These are phyloP conservation scores for Citrus cavaleriei DNA, from an alignment of 345 rosid genomes.

Conservation along the genomic window DNA sequence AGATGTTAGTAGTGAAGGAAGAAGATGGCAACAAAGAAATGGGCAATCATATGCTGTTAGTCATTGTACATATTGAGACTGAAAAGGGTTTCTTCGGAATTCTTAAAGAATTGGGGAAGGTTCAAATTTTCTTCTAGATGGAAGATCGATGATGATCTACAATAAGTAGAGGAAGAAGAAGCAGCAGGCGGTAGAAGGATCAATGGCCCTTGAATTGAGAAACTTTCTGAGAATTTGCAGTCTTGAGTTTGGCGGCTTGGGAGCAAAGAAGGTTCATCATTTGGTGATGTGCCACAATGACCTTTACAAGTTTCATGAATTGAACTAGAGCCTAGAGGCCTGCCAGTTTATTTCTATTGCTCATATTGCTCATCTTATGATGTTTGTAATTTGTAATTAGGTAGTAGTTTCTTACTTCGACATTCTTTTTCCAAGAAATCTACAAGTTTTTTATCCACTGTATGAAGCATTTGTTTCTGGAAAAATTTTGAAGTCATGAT, in stretches of 20 bases:
- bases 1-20: not conserved
- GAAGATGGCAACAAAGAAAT: conserved; percentile 9
- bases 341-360: not conserved
- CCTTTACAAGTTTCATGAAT: not conserved
- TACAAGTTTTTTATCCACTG: conserved; percentile 2
- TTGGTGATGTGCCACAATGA: not conserved
- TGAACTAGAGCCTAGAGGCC: not conserved
- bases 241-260: not conserved
- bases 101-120: conserved; percentile 12
- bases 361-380: not conserved
- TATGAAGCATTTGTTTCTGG: not conserved
- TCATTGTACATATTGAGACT: conserved; percentile 16
- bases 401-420: not conserved
- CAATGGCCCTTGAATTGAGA: not conserved
- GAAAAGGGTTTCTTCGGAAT: not conserved
- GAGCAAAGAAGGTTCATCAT: conserved; percentile 7
- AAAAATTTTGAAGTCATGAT: not conserved
- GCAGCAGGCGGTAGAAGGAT: not conserved
- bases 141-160: not conserved
- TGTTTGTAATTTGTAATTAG: conserved; percentile 12
- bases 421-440: conserved; percentile 23
- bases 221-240: not conserved
- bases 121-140: not conserved
- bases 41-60: not conserved
- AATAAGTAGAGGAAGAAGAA: not conserved